A percentile compares a stretch with the other conserved stretches of the same genome.
These are phyloP conservation scores for Trichophyton schoenleinii DNA, from an alignment of 2,329 filamentous ascomycete genomes.

Conservation along the genomic window DNA sequence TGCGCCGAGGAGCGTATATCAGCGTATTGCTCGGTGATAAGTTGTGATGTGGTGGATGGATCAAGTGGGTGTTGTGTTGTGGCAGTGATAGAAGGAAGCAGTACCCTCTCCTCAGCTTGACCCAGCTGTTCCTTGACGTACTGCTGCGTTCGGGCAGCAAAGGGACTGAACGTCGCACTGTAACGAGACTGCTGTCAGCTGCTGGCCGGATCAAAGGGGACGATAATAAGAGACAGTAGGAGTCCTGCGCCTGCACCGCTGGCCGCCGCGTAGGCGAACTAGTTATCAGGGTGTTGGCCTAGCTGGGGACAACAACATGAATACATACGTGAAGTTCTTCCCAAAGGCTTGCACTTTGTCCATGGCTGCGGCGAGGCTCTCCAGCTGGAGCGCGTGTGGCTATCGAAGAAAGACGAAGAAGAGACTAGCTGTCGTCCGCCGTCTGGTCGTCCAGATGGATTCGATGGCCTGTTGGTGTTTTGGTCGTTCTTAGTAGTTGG, in stretches of 20 bases:
- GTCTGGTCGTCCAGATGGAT: background rate
- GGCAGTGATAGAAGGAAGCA: constrained; percentile 25
- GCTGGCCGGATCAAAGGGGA: background rate
- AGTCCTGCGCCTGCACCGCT: background rate
- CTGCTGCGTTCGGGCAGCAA: constrained; percentile 87
- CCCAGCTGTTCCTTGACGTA: constrained; percentile 97
- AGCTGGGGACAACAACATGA: background rate
- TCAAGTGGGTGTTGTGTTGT: too few relatives aligned
- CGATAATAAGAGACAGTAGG: too few relatives aligned
- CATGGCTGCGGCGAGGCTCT: constrained; percentile 33
- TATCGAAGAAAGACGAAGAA: background rate
- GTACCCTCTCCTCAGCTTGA: constrained; percentile 83
- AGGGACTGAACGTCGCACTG: constrained; percentile 78
- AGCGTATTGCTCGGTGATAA: constrained; percentile 1
- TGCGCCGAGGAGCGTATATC: background rate
- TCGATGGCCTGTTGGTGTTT: background rate
- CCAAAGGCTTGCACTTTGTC: constrained; percentile 58
- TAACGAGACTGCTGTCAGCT: constrained; percentile 20
- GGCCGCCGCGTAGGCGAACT: background rate
- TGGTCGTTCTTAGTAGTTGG: background rate
- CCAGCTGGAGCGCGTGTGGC: background rate
- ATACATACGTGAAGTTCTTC: constrained; percentile 52
- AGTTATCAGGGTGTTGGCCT: background rate
- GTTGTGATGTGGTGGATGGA: too few relatives aligned
- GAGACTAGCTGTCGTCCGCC: background rate